Evolutionary conservation across 768 basidiomycete species (phyloP), one percentile per base, ranked within the genome.

Genomic region (Clitopilus hobsonii): DNA sequence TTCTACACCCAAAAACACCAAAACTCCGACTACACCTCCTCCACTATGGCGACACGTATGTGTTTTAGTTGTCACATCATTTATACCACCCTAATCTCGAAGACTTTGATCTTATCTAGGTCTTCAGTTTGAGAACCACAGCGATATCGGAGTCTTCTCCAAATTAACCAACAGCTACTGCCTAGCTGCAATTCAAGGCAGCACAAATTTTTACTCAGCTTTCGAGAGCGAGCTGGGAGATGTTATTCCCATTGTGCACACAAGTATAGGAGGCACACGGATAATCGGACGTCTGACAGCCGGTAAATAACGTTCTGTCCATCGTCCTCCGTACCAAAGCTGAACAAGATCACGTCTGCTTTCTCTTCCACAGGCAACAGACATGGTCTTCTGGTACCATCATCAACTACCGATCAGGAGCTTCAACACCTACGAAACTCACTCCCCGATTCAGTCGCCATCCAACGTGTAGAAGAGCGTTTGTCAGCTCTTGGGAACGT

Each of bases 101-200:
- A 45, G 14, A 45, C n/a, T 45, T 18, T 18, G 3, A 58, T 61
- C 57, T 53, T 56, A 60, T 56, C n/a, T 66, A 94, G 91, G 93
- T 70, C 76, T 91, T 60, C 91, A 94, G 76, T 95, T 94, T 68
- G 92, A 95, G 77, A 95, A 94, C 75, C 89, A 83, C 75, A 88
- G 86, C 73, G 94, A 98, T 66, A 83, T 99, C 64, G 96, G 96
- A 64, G 96, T 99, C 41, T 99, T 98, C 74, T 79, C 94, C 65
- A 97, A 97, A 74, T 82, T 98, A 66, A 98, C 96, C 66, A 98
- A 99, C 80, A 91, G 87, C 67, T 99, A 97, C 82, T 98, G 96
- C 74, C 85, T 99, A 49, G 84, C 83, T 64, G 93, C 94, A 59
- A 83, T 98, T 67, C 89, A 94, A 69, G 90, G 95, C 71, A 90